These are phyloP conservation scores for Pisolithus albus DNA, from an alignment of 768 basidiomycete species.

Conservation along the genomic window DNA sequence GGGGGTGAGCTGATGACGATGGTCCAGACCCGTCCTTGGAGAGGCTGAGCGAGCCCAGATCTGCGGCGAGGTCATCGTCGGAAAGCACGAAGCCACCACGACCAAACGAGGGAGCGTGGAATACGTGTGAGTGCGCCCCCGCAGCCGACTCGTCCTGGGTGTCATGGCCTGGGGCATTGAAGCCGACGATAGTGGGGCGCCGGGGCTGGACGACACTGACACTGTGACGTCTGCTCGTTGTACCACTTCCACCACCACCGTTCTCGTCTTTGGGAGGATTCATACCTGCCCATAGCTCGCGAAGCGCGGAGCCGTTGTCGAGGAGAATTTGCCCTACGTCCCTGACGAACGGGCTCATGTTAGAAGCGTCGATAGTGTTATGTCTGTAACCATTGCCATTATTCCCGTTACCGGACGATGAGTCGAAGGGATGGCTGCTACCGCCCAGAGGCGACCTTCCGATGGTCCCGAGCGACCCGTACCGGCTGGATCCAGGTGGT, in stretches of 20 bases:
- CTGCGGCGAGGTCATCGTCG: constrained; percentile 75
- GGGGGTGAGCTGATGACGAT: constrained; percentile 44
- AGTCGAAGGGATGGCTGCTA: constrained; percentile 36
- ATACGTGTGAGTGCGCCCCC: constrained; percentile 23
- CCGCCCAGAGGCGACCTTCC: constrained; percentile 47
- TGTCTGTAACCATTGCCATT: constrained; percentile 38
- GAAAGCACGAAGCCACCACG: constrained; percentile 61
- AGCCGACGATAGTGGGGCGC: constrained; percentile 58
- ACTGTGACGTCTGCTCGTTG: constrained; percentile 76
- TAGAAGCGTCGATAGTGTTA: constrained; percentile 49
- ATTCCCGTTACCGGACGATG: constrained; percentile 41
- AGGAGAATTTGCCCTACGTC: constrained; percentile 74
- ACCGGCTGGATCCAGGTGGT: constrained; percentile 50
- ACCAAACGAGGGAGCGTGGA: constrained; percentile 26
- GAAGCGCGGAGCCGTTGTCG: constrained; percentile 65
- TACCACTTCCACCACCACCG: constrained; percentile 63
- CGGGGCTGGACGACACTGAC: constrained; percentile 79
- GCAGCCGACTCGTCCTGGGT: constrained; percentile 32
- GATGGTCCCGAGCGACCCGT: constrained; percentile 52
- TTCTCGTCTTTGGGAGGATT: constrained; percentile 57
- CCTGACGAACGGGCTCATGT: constrained; percentile 81
- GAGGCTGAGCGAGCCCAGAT: constrained; percentile 36
- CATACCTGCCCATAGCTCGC: constrained; percentile 73
- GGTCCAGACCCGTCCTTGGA: constrained; percentile 19
- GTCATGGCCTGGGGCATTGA: constrained; percentile 51